A percentile compares a stretch with the other conserved stretches of the same genome.
Evolutionary conservation across 2,329 filamentous ascomycete species (phyloP).

Genomic region (Aaosphaeria arxii): DNA sequence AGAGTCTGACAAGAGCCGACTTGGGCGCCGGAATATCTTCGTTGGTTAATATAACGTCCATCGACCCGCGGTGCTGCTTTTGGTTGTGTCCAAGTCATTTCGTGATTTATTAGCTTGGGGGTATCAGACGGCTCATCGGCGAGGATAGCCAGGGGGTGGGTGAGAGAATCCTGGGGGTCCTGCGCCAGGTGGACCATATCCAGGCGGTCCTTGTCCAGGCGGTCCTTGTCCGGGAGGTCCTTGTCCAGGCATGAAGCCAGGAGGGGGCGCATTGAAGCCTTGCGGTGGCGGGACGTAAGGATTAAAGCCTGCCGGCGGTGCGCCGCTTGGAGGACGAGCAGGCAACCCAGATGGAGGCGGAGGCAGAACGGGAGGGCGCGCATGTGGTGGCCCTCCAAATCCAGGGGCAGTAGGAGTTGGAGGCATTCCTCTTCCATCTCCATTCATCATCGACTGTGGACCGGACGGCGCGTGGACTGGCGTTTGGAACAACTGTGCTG

Average conservation of each 20-base stretch:
- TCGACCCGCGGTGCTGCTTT: too few species aligned
- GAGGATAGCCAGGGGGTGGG: neutral
- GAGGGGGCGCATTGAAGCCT: slow-evolving; percentile 19
- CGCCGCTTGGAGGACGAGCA: slow-evolving; percentile 69
- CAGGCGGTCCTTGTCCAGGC: slow-evolving; percentile 1
- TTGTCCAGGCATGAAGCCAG: slow-evolving; percentile 14
- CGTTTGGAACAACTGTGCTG: slow-evolving; percentile 65
- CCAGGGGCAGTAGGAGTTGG: slow-evolving; percentile 39
- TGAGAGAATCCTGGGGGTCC: neutral
- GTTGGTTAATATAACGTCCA: too few species aligned
- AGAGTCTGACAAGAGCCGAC: too few species aligned
- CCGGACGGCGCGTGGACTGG: slow-evolving; percentile 31
- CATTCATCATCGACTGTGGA: slow-evolving; percentile 45
- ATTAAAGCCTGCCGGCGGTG: slow-evolving; percentile 36
- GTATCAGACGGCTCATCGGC: too few species aligned
- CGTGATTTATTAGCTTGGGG: too few species aligned
- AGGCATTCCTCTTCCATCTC: slow-evolving; percentile 28
- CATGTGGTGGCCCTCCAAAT: slow-evolving; percentile 19
- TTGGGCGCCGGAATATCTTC: too few species aligned
- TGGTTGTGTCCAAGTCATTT: too few species aligned
- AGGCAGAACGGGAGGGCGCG: slow-evolving; percentile 42
- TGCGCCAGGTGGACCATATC: neutral
- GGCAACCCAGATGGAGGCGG: slow-evolving; percentile 61
- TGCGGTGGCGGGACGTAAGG: neutral
- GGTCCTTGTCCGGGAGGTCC: neutral